Evolutionary conservation across 768 basidiomycete genomes (phyloP), one percentile per base, ranked within the genome.

Genomic region (Suillus subaureus): DNA sequence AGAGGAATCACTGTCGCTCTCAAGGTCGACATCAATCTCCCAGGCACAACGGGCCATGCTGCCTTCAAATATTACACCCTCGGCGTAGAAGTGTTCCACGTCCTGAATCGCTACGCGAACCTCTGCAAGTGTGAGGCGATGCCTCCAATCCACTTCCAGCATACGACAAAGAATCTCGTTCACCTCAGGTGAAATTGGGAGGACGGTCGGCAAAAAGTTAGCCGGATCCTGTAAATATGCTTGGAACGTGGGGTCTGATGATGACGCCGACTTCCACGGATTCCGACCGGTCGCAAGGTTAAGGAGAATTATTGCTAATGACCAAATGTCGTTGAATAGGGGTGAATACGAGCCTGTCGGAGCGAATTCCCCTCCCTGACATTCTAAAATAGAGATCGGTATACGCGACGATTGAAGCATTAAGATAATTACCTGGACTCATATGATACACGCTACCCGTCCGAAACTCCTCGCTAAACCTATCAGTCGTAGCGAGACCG

Each of bases 371-470:
- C 89, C 91, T 18, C 92, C 75, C 73, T 97, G 92, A 75, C 97
- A 97, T 77, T 98, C 94, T 98, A 68, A 66, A 68, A 11, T 72
- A 78, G 43, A 72, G 75, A 70, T 68, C 35, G 68, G 68, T 58
- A 33, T 61, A 67, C 47, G 61, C 61, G 40, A 65, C 68, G 21
- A 66, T 62, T 51, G 62, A 63, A 65, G 68, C 33, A 21, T 33
- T 54, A 61, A 55, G 33, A 62, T 18, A 51, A 55, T 56, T 63
- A 76, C 92, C 94, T 78, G 96, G 96, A 73, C 94, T 96, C 92
- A 99, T 96, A 79, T 97, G 97, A 78, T 95, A 97, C n/a, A 96
- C 88, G 71, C 93, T 96, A n/a, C 96, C 96, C 42, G 96, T 97
- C 61, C 93, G 88, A 78, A 96, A 94, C 77, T 99, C 96, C 63